Conservation (phyloP, 1,284 basidiomycete species). For the Cystobasidiaceae sp. region DNA sequence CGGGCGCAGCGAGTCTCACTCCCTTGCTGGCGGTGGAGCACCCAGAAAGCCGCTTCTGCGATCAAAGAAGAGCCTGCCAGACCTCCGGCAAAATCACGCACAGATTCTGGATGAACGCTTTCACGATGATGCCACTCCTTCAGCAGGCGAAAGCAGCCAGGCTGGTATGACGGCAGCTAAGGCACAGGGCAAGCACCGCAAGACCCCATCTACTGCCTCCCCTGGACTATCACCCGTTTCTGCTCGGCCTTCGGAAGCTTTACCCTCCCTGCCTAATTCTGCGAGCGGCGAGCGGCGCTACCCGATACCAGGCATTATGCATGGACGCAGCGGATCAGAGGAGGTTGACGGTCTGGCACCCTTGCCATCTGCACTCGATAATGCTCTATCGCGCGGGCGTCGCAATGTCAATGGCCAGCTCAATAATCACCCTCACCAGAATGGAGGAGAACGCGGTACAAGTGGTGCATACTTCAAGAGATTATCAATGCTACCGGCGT, state of each 20-base stretch:
- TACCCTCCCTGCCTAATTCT: constrained; percentile 2
- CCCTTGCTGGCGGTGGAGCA: constrained; percentile 48
- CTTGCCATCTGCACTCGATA: neutral
- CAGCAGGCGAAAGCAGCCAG: neutral
- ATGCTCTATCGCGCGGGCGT: neutral
- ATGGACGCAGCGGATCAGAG: neutral
- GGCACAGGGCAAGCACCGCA: neutral
- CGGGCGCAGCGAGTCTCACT: constrained; percentile 59
- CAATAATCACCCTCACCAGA: neutral
- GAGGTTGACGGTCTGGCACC: constrained; percentile 10
- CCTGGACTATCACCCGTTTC: neutral
- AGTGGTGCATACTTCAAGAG: constrained; percentile 78
- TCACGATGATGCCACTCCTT: neutral
- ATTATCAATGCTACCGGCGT: constrained; percentile 64
- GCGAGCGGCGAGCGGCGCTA: constrained; percentile 1
- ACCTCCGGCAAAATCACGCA: constrained; percentile 60
- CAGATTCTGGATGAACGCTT: constrained; percentile 43
- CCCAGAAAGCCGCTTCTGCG: constrained; percentile 31
- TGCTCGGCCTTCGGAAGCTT: constrained; percentile 4
- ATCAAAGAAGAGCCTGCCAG: constrained; percentile 78
- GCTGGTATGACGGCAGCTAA: neutral
- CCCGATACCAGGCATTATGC: neutral
- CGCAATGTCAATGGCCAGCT: neutral
- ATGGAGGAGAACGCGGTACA: constrained; percentile 62
- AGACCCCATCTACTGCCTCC: constrained; percentile 6